Conservation (phyloP, 805 yeast genomes). For the Kluyveromyces nonfermentans region DNA sequence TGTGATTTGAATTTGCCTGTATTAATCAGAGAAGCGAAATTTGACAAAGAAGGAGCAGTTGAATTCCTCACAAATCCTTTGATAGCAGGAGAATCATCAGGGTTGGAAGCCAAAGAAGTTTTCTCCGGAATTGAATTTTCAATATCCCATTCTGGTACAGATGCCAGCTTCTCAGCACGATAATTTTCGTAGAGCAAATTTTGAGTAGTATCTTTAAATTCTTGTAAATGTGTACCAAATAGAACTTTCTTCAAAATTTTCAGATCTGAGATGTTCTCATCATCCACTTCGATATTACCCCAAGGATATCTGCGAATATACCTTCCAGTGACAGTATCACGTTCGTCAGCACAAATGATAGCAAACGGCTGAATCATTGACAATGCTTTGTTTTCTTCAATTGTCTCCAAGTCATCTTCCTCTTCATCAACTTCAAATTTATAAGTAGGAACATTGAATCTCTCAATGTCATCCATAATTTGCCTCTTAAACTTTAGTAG, state of each 20-base stretch:
- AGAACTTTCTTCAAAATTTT: conserved; percentile 54
- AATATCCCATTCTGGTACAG: conserved; percentile 34
- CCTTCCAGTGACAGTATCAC: conserved; percentile 43
- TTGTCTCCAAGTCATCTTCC: conserved; percentile 60
- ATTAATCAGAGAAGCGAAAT: conserved; percentile 28
- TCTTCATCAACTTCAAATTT: conserved; percentile 64
- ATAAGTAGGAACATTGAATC: conserved; percentile 62
- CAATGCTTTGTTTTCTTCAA: conserved; percentile 57
- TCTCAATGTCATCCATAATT: conserved; percentile 53
- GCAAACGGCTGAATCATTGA: conserved; percentile 70
- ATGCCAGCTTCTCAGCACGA: conserved; percentile 65
- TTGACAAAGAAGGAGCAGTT: conserved; percentile 29
- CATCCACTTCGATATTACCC: conserved; percentile 51
- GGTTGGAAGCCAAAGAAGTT: conserved; percentile 7
- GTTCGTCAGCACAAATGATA: conserved; percentile 54
- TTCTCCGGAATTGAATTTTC: conserved; percentile 7
- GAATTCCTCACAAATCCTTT: conserved; percentile 17
- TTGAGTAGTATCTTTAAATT: conserved; percentile 72
- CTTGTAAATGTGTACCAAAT: conserved; percentile 76
- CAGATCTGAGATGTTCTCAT: conserved; percentile 44
- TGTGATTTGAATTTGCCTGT: conserved; percentile 29
- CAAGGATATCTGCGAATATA: conserved; percentile 67
- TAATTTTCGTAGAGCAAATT: conserved; percentile 68
- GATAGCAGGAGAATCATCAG: not conserved
- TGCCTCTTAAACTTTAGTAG: conserved; percentile 49